Evolutionary conservation across 768 basidiomycete species (phyloP).

Genomic region (Termitomyces sp.): DNA sequence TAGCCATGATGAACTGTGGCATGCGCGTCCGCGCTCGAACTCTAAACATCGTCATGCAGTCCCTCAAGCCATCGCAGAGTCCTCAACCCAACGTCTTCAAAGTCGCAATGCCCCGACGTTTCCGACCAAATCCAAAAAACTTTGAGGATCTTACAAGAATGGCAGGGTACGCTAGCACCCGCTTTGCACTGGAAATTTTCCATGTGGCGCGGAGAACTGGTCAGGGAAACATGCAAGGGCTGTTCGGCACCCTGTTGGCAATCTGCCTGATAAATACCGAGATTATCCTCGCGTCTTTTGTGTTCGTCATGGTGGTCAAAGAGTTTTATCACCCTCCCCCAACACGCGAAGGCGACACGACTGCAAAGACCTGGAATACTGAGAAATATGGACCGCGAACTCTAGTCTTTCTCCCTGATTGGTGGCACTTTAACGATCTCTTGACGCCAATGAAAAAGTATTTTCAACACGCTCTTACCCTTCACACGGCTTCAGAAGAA

Average conservation of each 20-base stretch:
- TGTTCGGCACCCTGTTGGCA: conserved; percentile 56
- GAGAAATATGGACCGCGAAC: conserved; percentile 10
- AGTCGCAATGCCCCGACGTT: conserved; percentile 6
- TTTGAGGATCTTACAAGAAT: conserved; percentile 27
- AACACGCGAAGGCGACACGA: conserved; percentile 19
- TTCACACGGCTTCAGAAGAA: background rate
- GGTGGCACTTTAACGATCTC: background rate
- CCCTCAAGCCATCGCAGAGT: conserved; percentile 16
- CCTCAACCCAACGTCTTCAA: conserved; percentile 10
- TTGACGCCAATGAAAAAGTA: background rate
- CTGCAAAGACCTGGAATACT: background rate
- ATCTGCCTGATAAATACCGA: conserved; percentile 74
- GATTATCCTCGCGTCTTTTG: conserved; percentile 66
- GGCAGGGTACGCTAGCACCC: conserved; percentile 33
- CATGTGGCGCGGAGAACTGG: conserved; percentile 46
- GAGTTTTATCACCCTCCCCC: conserved; percentile 42
- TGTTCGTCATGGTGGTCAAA: conserved; percentile 61
- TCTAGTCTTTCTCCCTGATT: background rate
- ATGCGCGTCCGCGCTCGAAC: conserved; percentile 45
- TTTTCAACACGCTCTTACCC: background rate
- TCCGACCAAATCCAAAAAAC: conserved; percentile 15
- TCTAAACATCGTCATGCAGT: conserved; percentile 37
- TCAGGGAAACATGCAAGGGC: conserved; percentile 48
- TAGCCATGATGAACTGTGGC: conserved; percentile 48
- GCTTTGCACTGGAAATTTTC: conserved; percentile 49